A percentile compares a stretch with the other conserved stretches of the same genome.
Conservation (phyloP, 306 rosid species). For the Rosa chinensis region DNA sequence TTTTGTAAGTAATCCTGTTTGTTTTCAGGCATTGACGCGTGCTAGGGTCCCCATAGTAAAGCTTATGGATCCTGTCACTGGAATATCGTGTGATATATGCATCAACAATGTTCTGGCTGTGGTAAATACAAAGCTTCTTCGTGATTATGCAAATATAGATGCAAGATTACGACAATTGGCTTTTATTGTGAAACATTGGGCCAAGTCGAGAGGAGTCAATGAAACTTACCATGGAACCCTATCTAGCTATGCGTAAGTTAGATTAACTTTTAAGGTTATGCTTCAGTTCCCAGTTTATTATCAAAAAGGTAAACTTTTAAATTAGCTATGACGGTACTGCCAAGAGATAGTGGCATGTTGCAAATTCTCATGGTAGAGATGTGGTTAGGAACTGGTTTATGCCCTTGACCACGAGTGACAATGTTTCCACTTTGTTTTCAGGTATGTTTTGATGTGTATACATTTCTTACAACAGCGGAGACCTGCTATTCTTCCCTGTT, state of each 20-base stretch:
- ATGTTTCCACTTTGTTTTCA: slow-evolving; percentile 45
- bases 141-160: slow-evolving; percentile 80
- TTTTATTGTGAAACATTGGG: slow-evolving; percentile 94
- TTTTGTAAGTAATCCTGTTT: slow-evolving; percentile 17
- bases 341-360: neutral
- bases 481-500: slow-evolving; percentile 96
- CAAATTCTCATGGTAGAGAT: neutral
- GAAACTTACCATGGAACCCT: slow-evolving; percentile 97
- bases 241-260: slow-evolving; percentile 98
- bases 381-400: neutral
- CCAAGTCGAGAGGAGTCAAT: slow-evolving; percentile 95
- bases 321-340: neutral
- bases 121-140: slow-evolving; percentile 87
- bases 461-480: slow-evolving; percentile 78
- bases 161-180: slow-evolving; percentile 75
- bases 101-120: slow-evolving; percentile 94
- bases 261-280: slow-evolving; percentile 32
- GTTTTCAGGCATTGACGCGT: slow-evolving; percentile 84
- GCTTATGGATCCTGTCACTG: slow-evolving; percentile 92
- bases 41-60: slow-evolving; percentile 98
- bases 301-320: neutral
- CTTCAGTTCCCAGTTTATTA: neutral
- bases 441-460: slow-evolving; percentile 99
- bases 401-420: slow-evolving; percentile 6
- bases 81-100: slow-evolving; percentile 94